phyloP scores from a whole-genome alignment of 1,139 yeast genomes.

The Hansenula anomala region DNA sequence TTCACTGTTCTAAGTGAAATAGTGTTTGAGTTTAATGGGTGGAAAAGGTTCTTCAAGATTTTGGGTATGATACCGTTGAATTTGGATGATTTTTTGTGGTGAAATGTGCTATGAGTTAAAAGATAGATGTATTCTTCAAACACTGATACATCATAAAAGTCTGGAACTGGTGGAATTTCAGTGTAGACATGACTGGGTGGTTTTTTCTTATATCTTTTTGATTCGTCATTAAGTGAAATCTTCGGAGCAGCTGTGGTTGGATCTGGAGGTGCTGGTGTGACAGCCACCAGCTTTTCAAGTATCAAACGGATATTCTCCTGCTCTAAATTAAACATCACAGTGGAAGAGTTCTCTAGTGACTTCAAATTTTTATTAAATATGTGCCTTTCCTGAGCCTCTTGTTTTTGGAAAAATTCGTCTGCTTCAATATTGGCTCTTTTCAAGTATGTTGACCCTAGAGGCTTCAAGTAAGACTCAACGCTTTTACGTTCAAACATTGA shows the following conservation, averaged over 20 bases:
- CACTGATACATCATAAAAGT: conserved; percentile 19
- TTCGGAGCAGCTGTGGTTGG: conserved; percentile 7
- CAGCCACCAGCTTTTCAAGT: conserved; percentile 9
- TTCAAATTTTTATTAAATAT: conserved; percentile 12
- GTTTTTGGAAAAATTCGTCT: not conserved
- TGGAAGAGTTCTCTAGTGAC: conserved; percentile 6
- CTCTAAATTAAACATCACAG: conserved; percentile 3
- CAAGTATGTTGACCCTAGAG: conserved; percentile 20
- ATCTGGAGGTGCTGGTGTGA: conserved; percentile 16
- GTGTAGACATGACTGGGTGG: conserved; percentile 13
- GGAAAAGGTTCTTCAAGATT: conserved; percentile 33
- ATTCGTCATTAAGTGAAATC: conserved; percentile 10
- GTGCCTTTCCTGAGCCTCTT: not conserved
- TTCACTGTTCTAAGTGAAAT: conserved; percentile 27
- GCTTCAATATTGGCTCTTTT: conserved; percentile 10
- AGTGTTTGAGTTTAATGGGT: conserved; percentile 34
- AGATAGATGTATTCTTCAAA: conserved; percentile 29
- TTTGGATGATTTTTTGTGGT: conserved; percentile 27
- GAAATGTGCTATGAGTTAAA: conserved; percentile 30
- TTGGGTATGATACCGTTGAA: conserved; percentile 30
- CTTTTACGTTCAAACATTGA: conserved; percentile 23
- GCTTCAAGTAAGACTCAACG: conserved; percentile 22
- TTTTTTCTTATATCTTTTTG: not conserved
- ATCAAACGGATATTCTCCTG: conserved; percentile 7
- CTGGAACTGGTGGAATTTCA: conserved; percentile 31